A percentile compares a stretch with the other conserved stretches of the same genome.
Evolutionary conservation across 495 filamentous ascomycete species (phyloP).

Genomic region (Evernia prunastri): DNA sequence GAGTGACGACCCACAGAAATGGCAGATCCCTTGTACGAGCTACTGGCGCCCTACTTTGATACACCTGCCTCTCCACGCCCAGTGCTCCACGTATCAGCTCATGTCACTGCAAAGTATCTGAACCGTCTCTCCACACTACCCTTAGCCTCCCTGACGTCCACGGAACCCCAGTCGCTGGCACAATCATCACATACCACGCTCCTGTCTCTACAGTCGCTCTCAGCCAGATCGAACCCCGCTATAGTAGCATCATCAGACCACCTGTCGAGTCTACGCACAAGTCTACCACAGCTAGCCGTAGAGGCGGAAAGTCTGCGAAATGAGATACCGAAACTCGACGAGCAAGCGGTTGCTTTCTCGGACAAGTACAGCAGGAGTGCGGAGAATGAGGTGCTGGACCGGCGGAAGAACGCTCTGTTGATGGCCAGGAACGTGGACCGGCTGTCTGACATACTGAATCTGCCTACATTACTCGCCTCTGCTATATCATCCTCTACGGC

Average conservation of each 20-base stretch:
- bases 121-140: conserved; percentile 73
- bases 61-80: conserved; percentile 29
- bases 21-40: conserved; percentile 45
- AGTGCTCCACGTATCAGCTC: conserved; percentile 37
- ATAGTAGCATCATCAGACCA: conserved; percentile 75
- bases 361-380: conserved; percentile 69
- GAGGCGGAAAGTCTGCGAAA: conserved; percentile 59
- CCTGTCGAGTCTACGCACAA: conserved; percentile 60
- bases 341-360: conserved; percentile 70
- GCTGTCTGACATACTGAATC: conserved; percentile 82
- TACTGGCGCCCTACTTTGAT: conserved; percentile 59
- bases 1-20: not conserved
- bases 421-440: conserved; percentile 83
- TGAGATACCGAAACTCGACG: conserved; percentile 72
- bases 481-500: conserved; percentile 53
- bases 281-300: conserved; percentile 60
- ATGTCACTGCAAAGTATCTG: conserved; percentile 60
- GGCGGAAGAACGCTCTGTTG: conserved; percentile 76
- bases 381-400: conserved; percentile 66
- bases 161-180: conserved; percentile 71
- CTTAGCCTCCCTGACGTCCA: conserved; percentile 60
- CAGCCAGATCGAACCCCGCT: conserved; percentile 83
- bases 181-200: conserved; percentile 78
- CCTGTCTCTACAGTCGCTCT: conserved; percentile 79
- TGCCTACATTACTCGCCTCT: conserved; percentile 77